Percentiles rank a stretch among this genome's conserved stretches.
phyloP scores from a whole-genome alignment of 108 stramenopile genomes.

The Heterococcus sp. region DNA sequence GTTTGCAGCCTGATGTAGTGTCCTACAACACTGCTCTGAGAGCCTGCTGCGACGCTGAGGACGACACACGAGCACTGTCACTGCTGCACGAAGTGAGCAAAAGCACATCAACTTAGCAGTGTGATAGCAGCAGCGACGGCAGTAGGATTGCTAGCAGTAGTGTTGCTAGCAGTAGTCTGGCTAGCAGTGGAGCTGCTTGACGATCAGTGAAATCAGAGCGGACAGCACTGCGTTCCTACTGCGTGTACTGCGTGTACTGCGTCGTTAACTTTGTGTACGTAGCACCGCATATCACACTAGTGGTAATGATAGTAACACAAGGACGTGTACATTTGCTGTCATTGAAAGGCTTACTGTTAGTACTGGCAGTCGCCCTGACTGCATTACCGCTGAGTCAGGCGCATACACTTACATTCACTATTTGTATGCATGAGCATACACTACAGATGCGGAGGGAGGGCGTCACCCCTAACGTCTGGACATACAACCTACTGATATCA shows the following conservation, averaged over 20 bases:
- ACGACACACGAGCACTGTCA: not conserved
- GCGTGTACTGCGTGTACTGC: not conserved
- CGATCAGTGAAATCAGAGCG: not conserved
- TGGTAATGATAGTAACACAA: not conserved
- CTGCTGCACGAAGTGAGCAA: not conserved
- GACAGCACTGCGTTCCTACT: not conserved
- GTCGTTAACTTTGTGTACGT: not conserved
- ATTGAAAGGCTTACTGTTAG: not conserved
- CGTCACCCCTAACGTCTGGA: conserved; percentile 21
- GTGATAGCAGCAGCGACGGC: not conserved
- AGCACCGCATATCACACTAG: not conserved
- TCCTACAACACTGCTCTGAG: conserved; percentile 41
- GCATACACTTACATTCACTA: not conserved
- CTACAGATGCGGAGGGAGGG: conserved; percentile 21
- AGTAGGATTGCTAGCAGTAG: not conserved
- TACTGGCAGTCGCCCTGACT: not conserved
- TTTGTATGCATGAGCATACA: not conserved
- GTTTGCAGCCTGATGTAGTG: conserved; percentile 23
- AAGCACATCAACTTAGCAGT: not conserved
- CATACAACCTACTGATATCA: conserved; percentile 33
- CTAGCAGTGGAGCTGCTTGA: not conserved
- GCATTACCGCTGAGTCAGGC: not conserved
- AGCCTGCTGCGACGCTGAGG: conserved; percentile 19
- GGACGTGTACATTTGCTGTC: not conserved
- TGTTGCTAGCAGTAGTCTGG: not conserved